phyloP scores from a whole-genome alignment of 352 stramenopile species.

The Pythium pyrilobum region DNA sequence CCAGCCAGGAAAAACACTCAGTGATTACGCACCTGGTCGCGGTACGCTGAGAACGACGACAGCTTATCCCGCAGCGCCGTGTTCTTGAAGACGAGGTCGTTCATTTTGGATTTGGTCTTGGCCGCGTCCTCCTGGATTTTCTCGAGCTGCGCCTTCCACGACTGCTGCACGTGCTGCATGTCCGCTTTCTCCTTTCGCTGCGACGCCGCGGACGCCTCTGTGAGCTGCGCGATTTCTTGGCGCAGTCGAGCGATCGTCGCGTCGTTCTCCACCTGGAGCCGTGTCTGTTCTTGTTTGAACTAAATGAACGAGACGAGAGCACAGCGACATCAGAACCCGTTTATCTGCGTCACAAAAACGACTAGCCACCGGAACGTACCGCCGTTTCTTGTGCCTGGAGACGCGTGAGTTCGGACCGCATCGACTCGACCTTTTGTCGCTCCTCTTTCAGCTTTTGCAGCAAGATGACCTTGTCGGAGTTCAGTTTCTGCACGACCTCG shows the following conservation, averaged over 20 bases:
- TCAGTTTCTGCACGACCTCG: not conserved
- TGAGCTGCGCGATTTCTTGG: slow-evolving; percentile 48
- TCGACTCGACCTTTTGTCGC: slow-evolving; percentile 15
- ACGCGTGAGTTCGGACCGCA: slow-evolving; percentile 9
- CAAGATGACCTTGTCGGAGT: slow-evolving; percentile 11
- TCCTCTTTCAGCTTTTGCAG: slow-evolving; percentile 54
- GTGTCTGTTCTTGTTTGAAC: slow-evolving; percentile 57
- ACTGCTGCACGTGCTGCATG: slow-evolving; percentile 59
- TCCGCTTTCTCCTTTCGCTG: slow-evolving; percentile 46
- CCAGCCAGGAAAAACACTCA: not conserved
- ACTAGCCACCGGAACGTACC: slow-evolving; percentile 23
- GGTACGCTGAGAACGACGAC: slow-evolving; percentile 42
- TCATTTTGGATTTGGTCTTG: slow-evolving; percentile 63
- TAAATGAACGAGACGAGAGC: no score
- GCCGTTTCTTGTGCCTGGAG: slow-evolving; percentile 48
- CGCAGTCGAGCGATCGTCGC: slow-evolving; percentile 53
- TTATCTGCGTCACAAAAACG: not conserved
- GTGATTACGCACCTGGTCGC: slow-evolving; percentile 57
- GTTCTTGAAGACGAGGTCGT: slow-evolving; percentile 79
- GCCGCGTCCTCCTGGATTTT: slow-evolving; percentile 63
- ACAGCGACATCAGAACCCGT: not conserved
- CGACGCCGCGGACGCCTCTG: slow-evolving; percentile 51
- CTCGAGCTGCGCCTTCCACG: slow-evolving; percentile 71
- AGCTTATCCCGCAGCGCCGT: slow-evolving; percentile 67
- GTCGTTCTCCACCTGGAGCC: slow-evolving; percentile 45